Base-by-base conservation (phyloP, 352 stramenopile species). In the Phytophthora sp. region DNA sequence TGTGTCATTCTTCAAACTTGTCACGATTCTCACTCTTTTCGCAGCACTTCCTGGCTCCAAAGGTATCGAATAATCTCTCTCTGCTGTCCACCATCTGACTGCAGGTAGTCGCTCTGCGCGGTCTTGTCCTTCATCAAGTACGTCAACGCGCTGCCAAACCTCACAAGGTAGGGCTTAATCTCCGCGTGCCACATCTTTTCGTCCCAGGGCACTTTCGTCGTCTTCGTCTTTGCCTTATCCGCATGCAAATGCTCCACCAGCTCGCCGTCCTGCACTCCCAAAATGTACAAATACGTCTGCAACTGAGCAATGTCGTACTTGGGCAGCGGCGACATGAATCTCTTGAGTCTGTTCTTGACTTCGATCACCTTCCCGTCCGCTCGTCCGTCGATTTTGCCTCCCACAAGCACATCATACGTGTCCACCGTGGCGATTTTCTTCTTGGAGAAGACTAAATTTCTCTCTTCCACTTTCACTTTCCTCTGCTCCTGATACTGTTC, bases 231-330 rank as follows among this genome's bases (percentile, higher is more conserved):
- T 12, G 77, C 67, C n/a, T 62, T 60, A 28, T 82, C 76, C 13
- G 72, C 54, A 34, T 84, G 81, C 32, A 95, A 55, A 54, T 94
- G 80, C 68, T 95, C 87, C 27, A 95, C 87, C 11, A 95, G 60
- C 62, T 95, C 87, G 7, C 87, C 87, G 31, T 94, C 79, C 12
- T 59, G 64, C 6, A 71, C 64, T 0, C 67, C 77, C 15, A 95
- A 69, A 38, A 95, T 91, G 59, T 84, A 95, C 31, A 95, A 46
- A 60, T 95, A 95, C 23, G 87, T 95, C 72, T 94, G 85, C 50
- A 95, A 61, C 58, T 95, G 87, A 1, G 82, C 82, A 8, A 95
- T 37, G 62, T 95, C 87, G 62, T 95, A 95, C 59, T 73, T 78
- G 5, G 87, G 87, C 52, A 95, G 60, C 10, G 87, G 87, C 23